phyloP scores from a whole-genome alignment of 305 asterid genomes.

The Fraxinus sp. region DNA sequence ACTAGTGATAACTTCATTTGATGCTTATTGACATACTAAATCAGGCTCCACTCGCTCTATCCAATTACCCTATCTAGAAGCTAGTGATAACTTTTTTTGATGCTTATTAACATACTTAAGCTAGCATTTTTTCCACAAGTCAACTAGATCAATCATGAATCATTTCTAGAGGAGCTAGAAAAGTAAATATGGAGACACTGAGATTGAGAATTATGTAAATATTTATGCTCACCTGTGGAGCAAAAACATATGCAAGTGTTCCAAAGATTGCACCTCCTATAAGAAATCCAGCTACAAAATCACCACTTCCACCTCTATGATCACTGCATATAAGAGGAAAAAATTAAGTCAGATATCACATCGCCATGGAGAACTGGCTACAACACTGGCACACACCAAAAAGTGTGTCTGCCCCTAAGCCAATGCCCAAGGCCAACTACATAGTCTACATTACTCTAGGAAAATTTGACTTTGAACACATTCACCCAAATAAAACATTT shows the following conservation, averaged over 20 bases:
- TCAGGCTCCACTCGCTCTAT: neutral
- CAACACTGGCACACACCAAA: constrained; percentile 7
- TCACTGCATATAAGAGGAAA: constrained; percentile 42
- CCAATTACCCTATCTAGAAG: neutral
- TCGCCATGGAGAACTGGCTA: neutral
- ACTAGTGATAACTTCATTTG: neutral
- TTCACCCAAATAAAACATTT: constrained; percentile 8
- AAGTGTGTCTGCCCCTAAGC: neutral
- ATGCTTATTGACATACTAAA: constrained; percentile 8
- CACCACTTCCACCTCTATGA: constrained; percentile 62
- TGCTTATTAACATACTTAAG: neutral
- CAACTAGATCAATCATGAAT: constrained; percentile 1
- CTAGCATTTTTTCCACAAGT: neutral
- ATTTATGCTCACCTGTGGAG: constrained; percentile 70
- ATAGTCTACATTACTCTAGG: too few relatives aligned
- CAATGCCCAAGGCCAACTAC: constrained; percentile 18
- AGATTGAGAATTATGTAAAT: constrained; percentile 6
- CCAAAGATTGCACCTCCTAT: constrained; percentile 92
- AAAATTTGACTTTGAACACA: neutral
- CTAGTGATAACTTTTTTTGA: neutral
- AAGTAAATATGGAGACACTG: constrained; percentile 16
- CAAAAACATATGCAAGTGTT: constrained; percentile 71
- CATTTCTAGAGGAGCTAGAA: constrained; percentile 17
- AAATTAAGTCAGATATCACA: constrained; percentile 10
- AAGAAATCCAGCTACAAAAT: constrained; percentile 82